Evolutionary conservation across 495 filamentous ascomycete genomes (phyloP).

Genomic region (Aspergillus hancockii): DNA sequence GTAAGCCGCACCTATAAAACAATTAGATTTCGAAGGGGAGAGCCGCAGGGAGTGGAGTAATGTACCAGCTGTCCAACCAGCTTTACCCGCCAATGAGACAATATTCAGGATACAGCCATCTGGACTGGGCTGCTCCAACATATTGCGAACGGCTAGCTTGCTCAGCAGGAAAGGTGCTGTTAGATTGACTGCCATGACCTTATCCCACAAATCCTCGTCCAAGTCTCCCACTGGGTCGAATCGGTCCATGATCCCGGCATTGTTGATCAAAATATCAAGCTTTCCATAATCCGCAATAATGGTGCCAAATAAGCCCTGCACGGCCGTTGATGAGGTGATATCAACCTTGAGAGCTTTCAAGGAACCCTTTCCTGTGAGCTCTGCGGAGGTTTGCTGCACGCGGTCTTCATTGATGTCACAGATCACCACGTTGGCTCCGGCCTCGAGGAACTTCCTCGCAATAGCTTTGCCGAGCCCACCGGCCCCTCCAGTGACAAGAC

Average conservation of each 20-base stretch:
- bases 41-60: slow-evolving; percentile 4
- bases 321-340: slow-evolving; percentile 35
- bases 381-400: slow-evolving; percentile 41
- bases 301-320: slow-evolving; percentile 37
- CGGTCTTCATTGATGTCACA: slow-evolving; percentile 49
- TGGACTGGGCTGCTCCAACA: slow-evolving; percentile 30
- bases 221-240: slow-evolving; percentile 56
- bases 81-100: slow-evolving; percentile 36
- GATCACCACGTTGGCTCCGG: slow-evolving; percentile 47
- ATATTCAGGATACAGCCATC: slow-evolving; percentile 42
- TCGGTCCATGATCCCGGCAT: slow-evolving; percentile 56
- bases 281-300: slow-evolving; percentile 33
- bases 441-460: slow-evolving; percentile 42
- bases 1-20: slow-evolving; percentile 51
- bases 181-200: slow-evolving; percentile 59
- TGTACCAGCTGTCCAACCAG: slow-evolving; percentile 36
- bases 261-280: slow-evolving; percentile 45
- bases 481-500: slow-evolving; percentile 71
- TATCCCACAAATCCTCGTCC: slow-evolving; percentile 55
- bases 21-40: not conserved
- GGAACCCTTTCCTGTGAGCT: slow-evolving; percentile 34
- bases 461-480: slow-evolving; percentile 57
- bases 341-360: slow-evolving; percentile 43
- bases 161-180: slow-evolving; percentile 57
- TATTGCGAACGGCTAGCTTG: slow-evolving; percentile 53